Percentiles rank a stretch among this genome's conserved stretches.
Conservation (phyloP, 2,329 filamentous ascomycete species). For the Septoria petroselini region DNA sequence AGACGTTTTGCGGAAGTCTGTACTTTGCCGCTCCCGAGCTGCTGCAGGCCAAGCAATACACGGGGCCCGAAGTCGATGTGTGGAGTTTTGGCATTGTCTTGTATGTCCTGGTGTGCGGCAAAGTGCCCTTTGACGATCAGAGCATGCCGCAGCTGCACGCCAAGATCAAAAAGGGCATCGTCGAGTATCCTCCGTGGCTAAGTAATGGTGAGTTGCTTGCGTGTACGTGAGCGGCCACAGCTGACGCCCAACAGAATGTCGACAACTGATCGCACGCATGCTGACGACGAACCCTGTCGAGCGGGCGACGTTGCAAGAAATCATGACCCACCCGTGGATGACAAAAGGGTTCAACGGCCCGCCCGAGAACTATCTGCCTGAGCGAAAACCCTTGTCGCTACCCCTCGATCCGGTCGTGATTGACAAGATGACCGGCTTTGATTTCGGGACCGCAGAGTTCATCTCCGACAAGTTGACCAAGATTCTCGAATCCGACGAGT, state of each 20-base stretch:
- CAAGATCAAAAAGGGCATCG: constrained; percentile 95
- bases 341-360: constrained; percentile 81
- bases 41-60: constrained; percentile 89
- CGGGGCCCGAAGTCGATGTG: constrained; percentile 91
- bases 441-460: constrained; percentile 83
- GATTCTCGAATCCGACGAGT: constrained; percentile 90
- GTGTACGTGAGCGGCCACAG: background rate
- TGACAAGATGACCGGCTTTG: constrained; percentile 94
- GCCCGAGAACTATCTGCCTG: constrained; percentile 84
- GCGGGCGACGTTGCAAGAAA: constrained; percentile 81
- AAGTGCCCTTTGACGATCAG: constrained; percentile 97
- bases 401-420: constrained; percentile 81
- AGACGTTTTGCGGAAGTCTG: constrained; percentile 95
- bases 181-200: constrained; percentile 93
- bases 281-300: constrained; percentile 88
- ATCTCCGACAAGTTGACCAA: constrained; percentile 79
- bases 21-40: constrained; percentile 97
- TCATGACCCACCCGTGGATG: constrained; percentile 95
- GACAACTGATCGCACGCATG: constrained; percentile 89
- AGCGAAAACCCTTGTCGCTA: constrained; percentile 77
- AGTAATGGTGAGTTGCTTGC: constrained; percentile 67
- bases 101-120: constrained; percentile 94
- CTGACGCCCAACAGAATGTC: constrained; percentile 66
- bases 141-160: constrained; percentile 98
- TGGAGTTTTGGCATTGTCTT: constrained; percentile 99